phyloP scores from a whole-genome alignment of 2,329 filamentous ascomycete species.

The Botrytis aclada region DNA sequence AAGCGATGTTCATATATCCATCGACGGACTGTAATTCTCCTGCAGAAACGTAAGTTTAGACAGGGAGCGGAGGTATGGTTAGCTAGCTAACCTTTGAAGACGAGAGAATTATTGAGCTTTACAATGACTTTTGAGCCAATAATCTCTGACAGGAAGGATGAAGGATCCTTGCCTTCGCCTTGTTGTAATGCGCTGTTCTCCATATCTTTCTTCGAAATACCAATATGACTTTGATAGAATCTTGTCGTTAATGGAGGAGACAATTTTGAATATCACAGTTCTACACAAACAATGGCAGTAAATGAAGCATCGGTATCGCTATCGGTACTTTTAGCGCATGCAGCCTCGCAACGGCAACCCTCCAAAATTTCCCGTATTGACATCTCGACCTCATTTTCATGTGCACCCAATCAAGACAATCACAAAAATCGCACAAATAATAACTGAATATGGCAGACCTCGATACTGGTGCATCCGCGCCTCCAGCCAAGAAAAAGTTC shows the following conservation, averaged over 20 bases:
- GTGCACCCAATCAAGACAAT: not conserved
- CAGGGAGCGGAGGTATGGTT: constrained; percentile 15
- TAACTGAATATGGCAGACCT: constrained; percentile 16
- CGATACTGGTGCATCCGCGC: constrained; percentile 4
- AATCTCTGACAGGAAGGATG: constrained; percentile 88
- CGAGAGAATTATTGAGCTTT: constrained; percentile 96
- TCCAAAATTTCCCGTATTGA: not conserved
- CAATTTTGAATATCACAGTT: not conserved
- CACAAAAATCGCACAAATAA: not conserved
- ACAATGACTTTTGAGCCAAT: constrained; percentile 92
- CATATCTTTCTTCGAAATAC: constrained; percentile 48
- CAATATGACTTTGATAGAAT: not conserved
- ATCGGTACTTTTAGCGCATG: constrained; percentile 4
- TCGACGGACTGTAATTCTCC: constrained; percentile 96
- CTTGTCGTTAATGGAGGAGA: not conserved
- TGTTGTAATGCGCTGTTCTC: constrained; percentile 63
- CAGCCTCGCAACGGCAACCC: not conserved
- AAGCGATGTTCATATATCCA: constrained; percentile 99
- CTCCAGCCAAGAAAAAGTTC: constrained; percentile 32
- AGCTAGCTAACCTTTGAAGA: constrained; percentile 78
- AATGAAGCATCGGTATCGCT: constrained; percentile 14
- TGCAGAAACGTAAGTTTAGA: constrained; percentile 39
- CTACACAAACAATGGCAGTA: constrained; percentile 4
- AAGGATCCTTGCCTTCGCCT: constrained; percentile 83
- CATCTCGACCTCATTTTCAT: not conserved